Percentiles rank a stretch among this genome's conserved stretches.
Evolutionary conservation across 441 rosid species (phyloP).

Genomic region (Hura crepitans): DNA sequence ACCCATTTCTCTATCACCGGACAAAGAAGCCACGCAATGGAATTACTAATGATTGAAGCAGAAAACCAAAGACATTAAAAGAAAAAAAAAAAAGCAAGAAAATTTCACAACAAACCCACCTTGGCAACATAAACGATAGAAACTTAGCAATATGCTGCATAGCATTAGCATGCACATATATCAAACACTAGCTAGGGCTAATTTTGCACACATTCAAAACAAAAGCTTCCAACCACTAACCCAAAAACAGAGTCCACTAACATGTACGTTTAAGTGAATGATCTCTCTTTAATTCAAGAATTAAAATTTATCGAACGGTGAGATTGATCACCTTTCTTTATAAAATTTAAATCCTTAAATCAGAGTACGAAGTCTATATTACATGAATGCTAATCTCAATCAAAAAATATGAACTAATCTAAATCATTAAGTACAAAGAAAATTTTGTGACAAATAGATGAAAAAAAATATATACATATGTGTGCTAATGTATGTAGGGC

Average conservation of each 20-base stretch:
- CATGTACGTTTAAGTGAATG: too few species aligned
- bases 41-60: constrained; percentile 40
- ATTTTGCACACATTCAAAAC: background rate
- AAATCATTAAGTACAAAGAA: constrained; percentile 3
- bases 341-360: too few species aligned
- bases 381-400: too few species aligned
- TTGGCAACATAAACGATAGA: background rate
- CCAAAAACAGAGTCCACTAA: too few species aligned
- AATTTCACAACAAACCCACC: constrained; percentile 12
- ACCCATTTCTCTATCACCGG: constrained; percentile 17
- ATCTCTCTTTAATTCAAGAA: too few species aligned
- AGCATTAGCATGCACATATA: background rate
- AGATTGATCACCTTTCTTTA: too few species aligned
- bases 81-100: constrained; percentile 13
- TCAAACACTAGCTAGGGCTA: background rate
- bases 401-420: background rate
- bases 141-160: background rate
- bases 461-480: background rate
- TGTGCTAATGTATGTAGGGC: constrained; percentile 2
- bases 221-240: background rate
- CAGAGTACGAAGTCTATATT: too few species aligned
- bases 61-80: constrained; percentile 26
- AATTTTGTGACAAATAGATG: constrained; percentile 1
- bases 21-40: constrained; percentile 33
- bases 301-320: too few species aligned